Conservation (phyloP, 2,329 filamentous ascomycete genomes). For the Epichloe glyceriae region DNA sequence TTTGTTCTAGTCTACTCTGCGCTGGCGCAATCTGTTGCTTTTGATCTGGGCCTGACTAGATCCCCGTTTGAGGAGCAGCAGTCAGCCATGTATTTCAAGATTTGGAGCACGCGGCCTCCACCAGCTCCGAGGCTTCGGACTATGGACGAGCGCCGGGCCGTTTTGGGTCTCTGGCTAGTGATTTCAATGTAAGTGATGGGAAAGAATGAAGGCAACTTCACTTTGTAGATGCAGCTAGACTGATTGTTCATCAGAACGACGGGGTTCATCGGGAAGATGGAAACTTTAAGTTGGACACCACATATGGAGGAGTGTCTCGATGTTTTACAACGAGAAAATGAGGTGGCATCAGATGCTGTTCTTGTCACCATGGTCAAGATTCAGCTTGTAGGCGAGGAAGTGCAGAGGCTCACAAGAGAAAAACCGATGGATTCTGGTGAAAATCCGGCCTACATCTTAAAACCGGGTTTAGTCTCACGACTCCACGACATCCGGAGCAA, state of each 20-base stretch:
- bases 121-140: constrained; percentile 23
- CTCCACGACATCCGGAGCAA: constrained; percentile 15
- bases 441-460: constrained; percentile 21
- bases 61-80: constrained; percentile 23
- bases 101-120: constrained; percentile 15
- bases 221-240: neutral
- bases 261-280: constrained; percentile 31
- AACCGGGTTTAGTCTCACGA: constrained; percentile 17
- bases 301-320: constrained; percentile 45
- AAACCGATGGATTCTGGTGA: constrained; percentile 14
- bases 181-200: constrained; percentile 20
- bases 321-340: constrained; percentile 29
- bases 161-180: constrained; percentile 32
- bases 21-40: constrained; percentile 29
- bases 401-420: constrained; percentile 20
- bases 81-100: constrained; percentile 23
- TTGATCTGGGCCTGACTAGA: constrained; percentile 33
- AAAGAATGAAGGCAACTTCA: no score
- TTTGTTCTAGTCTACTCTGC: constrained; percentile 31
- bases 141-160: constrained; percentile 35
- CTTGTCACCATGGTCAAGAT: constrained; percentile 25
- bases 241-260: constrained; percentile 15
- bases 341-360: constrained; percentile 35
- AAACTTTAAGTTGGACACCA: constrained; percentile 42
- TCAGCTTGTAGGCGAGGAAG: constrained; percentile 28